Evolutionary conservation across 2,329 filamentous ascomycete species (phyloP), one percentile per base, ranked within the genome.

Genomic region (Aotearoamyces nothofagi): DNA sequence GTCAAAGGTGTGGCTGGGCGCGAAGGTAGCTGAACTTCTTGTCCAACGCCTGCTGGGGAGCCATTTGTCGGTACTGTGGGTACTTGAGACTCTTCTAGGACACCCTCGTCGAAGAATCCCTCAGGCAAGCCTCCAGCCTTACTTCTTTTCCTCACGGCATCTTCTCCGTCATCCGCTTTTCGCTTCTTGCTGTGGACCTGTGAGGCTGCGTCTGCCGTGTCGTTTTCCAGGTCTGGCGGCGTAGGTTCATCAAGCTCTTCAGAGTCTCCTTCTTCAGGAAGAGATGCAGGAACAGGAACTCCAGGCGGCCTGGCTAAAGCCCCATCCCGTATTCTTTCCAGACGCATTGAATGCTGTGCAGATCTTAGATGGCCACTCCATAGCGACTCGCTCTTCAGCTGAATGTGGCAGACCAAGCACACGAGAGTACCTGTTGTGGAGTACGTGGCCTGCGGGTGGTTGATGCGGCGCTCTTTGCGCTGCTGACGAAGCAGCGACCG

Each of bases 401-500:
- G 56, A 27, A 72, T 60, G 45, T 66, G 68, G 46, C 78, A 84
- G 14, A 77, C 52, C 35, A 63, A 66, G 55, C 78, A 84, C 15
- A 71, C 55, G 1, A 83, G 65, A 43, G 70, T 74, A 35, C 77
- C 77, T 9, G 69, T 60, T 37, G 71, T 64, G 4, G 74, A 71
- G 55, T 83, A 82, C 30, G 63, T 58, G 23, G 76, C 74, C 42
- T 76, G 61, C 4, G 76, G 69, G 42, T 82, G 75, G 29, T 73
- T 65, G 43, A 86, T 73, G 39, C 78, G 70, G 33, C 82, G 73
- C 36, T 77, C 68, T 32, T 73, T 71, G 39, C 81, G 73, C 53
- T 87, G 78, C 45, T 75, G 77, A 42, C 80, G 78, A 33, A 92
- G 66, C 27, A 92, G 68, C 19, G 79, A 69, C 43, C 83, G 77